Evolutionary conservation across 768 basidiomycete genomes (phyloP).

Genomic region (Hemileccinum impolitum): DNA sequence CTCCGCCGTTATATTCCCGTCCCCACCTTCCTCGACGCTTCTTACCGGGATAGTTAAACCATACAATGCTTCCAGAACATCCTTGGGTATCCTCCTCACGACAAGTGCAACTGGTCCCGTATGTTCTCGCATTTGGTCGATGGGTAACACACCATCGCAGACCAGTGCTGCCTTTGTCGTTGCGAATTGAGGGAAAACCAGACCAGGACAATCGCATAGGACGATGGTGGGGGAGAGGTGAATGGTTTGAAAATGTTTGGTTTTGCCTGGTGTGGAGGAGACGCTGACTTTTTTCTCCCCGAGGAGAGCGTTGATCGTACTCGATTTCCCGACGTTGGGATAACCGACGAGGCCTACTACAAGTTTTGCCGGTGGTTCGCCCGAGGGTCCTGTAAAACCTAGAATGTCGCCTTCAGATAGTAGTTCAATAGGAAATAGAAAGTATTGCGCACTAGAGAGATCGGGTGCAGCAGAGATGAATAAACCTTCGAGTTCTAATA

Average conservation of each 20-base stretch:
- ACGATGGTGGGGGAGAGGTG: slow-evolving; percentile 83
- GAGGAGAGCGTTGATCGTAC: slow-evolving; percentile 93
- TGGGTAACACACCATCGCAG: slow-evolving; percentile 94
- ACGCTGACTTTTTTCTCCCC: slow-evolving; percentile 98
- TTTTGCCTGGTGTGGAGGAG: slow-evolving; percentile 96
- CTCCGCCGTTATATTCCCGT: slow-evolving; percentile 68
- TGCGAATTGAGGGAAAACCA: slow-evolving; percentile 98
- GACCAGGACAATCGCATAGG: slow-evolving; percentile 95
- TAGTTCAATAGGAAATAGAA: not conserved
- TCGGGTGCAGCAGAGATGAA: slow-evolving; percentile 72
- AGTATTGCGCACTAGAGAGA: slow-evolving; percentile 50
- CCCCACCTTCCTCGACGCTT: slow-evolving; percentile 78
- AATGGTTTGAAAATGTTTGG: slow-evolving; percentile 99
- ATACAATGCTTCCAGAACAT: slow-evolving; percentile 86
- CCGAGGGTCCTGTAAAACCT: slow-evolving; percentile 61
- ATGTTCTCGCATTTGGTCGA: slow-evolving; percentile 94
- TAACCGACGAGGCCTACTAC: slow-evolving; percentile 94
- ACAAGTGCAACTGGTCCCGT: slow-evolving; percentile 81
- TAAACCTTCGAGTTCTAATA: slow-evolving; percentile 82
- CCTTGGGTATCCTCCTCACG: slow-evolving; percentile 71
- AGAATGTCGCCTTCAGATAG: slow-evolving; percentile 6
- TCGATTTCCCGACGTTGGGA: slow-evolving; percentile 98
- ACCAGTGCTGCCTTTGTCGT: slow-evolving; percentile 95
- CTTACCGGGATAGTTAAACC: slow-evolving; percentile 71
- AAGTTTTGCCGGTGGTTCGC: slow-evolving; percentile 59